A percentile compares a stretch with the other conserved stretches of the same genome.
Conservation (phyloP, 1,284 basidiomycete species). For the Athelia sp. region DNA sequence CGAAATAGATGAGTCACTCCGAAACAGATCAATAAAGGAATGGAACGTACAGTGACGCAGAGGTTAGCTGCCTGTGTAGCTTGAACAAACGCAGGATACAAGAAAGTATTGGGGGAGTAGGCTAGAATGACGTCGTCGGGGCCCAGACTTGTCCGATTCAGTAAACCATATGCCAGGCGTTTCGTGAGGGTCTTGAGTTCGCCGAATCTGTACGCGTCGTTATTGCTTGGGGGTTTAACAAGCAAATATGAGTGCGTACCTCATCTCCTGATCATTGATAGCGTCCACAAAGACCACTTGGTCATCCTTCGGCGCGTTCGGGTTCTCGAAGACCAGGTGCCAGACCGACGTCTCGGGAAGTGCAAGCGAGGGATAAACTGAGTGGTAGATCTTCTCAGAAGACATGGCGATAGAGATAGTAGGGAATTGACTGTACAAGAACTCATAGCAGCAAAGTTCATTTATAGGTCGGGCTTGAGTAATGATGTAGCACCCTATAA, state of each 20-base stretch:
- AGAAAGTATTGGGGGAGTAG: background rate
- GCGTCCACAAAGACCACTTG: background rate
- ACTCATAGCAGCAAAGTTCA: too few species aligned
- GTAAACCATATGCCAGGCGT: background rate
- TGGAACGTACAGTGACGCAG: background rate
- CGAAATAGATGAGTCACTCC: background rate
- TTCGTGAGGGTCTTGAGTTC: background rate
- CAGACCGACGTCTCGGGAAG: background rate
- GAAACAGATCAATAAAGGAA: background rate
- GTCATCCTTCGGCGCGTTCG: background rate
- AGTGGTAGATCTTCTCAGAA: background rate
- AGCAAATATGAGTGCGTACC: background rate
- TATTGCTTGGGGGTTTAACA: background rate
- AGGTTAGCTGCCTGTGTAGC: constrained; percentile 1
- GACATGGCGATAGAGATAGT: background rate
- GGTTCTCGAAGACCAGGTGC: background rate
- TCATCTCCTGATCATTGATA: background rate
- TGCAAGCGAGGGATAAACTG: background rate
- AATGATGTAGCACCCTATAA: too few species aligned
- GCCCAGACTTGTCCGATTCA: background rate
- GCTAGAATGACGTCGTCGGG: background rate
- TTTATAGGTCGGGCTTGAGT: too few species aligned
- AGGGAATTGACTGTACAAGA: too few species aligned
- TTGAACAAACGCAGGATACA: background rate
- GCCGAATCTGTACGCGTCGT: background rate